Evolutionary conservation across 1,284 basidiomycete species (phyloP), one percentile per base, ranked within the genome.

Genomic region (Peniophora sp.): DNA sequence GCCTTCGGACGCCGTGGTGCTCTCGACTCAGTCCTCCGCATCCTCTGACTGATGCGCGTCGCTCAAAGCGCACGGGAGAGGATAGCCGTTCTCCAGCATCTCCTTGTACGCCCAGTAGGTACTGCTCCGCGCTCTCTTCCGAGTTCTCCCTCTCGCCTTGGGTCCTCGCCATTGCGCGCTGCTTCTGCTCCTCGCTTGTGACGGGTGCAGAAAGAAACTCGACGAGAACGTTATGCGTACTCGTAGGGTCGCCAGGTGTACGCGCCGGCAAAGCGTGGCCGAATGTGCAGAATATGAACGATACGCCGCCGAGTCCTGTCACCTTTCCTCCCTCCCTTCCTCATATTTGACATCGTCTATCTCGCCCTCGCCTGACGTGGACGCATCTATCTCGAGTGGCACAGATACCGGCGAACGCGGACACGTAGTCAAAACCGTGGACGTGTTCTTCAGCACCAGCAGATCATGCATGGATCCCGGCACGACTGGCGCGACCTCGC

Each of bases 51-150:
- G 27, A 32, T 32, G 27, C 2, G 81, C 69, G 54, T 86, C 80
- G 16, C 82, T 75, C 67, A 90, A 72, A 61, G 93, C 92, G 2
- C 83, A 82, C 16, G 92, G 89, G 50, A 93, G 69, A 0, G 86
- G 86, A 61, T 95, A 97, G 50, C 92, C 89, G 61, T 96, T 92
- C 61, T 93, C 89, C 47, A 87, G 73, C 90, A 97, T 94, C 62
- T 93, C 85, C 52, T n/a, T 90, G 83, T 9, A 84, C 69, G 0
- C 83, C 80, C 20, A 96, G 73, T 43, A 92, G 63, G 66, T 90
- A 94, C 46, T 81, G 73, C 48, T 79, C 63, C 1, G 90, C 86
- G 52, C 80, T 77, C 57, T 76, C 77, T 25, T 78, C 72, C 56
- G 73, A 71, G n/a, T 69, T 68, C 38, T 72, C 72, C 17, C 5